phyloP scores from a whole-genome alignment of 2,329 filamentous ascomycete species.

The Sphaerostilbella broomeana region DNA sequence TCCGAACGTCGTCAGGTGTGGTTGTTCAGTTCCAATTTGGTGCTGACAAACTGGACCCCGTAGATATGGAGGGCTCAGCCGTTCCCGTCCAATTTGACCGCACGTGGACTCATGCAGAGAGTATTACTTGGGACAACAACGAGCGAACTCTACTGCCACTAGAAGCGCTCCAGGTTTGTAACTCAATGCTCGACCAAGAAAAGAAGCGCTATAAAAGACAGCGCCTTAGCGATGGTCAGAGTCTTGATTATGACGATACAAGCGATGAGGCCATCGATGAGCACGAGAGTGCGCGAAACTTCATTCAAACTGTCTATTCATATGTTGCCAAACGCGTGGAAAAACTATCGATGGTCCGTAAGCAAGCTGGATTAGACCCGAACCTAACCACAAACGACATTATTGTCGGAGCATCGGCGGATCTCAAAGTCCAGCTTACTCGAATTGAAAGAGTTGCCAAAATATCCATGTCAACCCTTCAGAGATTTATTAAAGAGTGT shows the following conservation, averaged over 20 bases:
- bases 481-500: slow-evolving; percentile 72
- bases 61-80: slow-evolving; percentile 94
- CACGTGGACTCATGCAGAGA: slow-evolving; percentile 76
- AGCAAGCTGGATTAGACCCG: slow-evolving; percentile 42
- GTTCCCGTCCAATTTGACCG: slow-evolving; percentile 88
- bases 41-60: slow-evolving; percentile 89
- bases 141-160: slow-evolving; percentile 67
- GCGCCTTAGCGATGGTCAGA: slow-evolving; percentile 53
- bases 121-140: slow-evolving; percentile 70
- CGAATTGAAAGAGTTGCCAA: slow-evolving; percentile 71
- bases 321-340: slow-evolving; percentile 60
- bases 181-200: slow-evolving; percentile 61
- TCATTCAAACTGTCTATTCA: slow-evolving; percentile 69
- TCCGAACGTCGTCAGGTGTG: slow-evolving; percentile 79
- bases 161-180: slow-evolving; percentile 64
- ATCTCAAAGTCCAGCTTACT: slow-evolving; percentile 21
- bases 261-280: slow-evolving; percentile 66
- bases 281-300: slow-evolving; percentile 74
- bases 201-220: slow-evolving; percentile 56
- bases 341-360: slow-evolving; percentile 50
- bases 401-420: slow-evolving; percentile 19
- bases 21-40: slow-evolving; percentile 98
- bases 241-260: slow-evolving; percentile 62
- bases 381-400: slow-evolving; percentile 14
- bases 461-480: slow-evolving; percentile 67